Conservation (phyloP, 2,329 filamentous ascomycete genomes). For the Neurospora crassa region DNA sequence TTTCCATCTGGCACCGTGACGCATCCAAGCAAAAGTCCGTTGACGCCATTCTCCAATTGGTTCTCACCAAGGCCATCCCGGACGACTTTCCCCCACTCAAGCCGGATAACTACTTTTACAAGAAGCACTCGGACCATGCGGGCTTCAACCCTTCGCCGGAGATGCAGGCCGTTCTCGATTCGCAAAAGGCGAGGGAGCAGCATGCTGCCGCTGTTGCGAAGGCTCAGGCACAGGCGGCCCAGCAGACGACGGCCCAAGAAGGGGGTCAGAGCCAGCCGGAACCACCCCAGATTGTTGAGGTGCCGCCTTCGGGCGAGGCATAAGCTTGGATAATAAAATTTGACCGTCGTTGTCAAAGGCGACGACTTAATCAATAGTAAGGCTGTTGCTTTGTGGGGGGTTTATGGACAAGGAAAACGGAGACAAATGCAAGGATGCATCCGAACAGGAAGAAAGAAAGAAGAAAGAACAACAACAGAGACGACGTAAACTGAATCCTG, state of each 20-base stretch:
- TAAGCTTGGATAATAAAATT: not conserved
- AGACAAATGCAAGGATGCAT: not conserved
- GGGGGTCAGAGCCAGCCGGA: conserved; percentile 24
- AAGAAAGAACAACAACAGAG: not conserved
- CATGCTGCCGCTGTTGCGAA: conserved; percentile 20
- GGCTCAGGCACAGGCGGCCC: conserved; percentile 14
- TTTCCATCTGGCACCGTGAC: conserved; percentile 91
- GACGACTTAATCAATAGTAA: not conserved
- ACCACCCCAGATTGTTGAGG: conserved; percentile 14
- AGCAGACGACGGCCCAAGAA: not conserved
- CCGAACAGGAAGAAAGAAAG: not conserved
- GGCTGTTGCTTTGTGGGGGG: not conserved
- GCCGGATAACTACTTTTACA: conserved; percentile 69
- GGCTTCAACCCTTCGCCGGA: conserved; percentile 62
- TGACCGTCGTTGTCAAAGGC: not conserved
- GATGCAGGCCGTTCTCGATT: conserved; percentile 48
- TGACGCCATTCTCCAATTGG: conserved; percentile 60
- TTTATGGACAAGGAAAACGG: not conserved
- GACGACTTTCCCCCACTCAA: conserved; percentile 57
- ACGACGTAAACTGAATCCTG: not conserved
- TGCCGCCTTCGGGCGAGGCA: conserved; percentile 11
- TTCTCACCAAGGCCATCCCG: conserved; percentile 62
- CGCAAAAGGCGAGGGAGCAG: conserved; percentile 39
- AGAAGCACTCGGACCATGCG: conserved; percentile 80
- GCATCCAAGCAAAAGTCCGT: conserved; percentile 70